Conservation (phyloP, 2,329 filamentous ascomycete species). For the Neopestalotiopsis clavispora region DNA sequence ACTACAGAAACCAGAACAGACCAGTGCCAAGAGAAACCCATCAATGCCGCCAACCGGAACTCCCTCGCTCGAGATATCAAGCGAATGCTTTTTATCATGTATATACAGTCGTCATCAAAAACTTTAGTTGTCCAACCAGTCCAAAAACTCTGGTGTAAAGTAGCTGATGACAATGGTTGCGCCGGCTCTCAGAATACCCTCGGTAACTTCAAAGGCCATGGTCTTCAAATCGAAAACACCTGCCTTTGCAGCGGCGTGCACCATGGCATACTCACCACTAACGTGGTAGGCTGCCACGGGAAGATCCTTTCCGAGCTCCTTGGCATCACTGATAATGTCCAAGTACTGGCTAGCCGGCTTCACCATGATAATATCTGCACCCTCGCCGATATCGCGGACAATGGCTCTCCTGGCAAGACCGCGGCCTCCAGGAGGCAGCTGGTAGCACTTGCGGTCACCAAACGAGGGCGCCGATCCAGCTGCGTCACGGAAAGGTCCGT, state of each 20-base stretch:
- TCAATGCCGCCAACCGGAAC: conserved; percentile 4
- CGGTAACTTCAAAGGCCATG: conserved; percentile 94
- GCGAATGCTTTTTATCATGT: conserved; percentile 7
- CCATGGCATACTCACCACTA: conserved; percentile 97
- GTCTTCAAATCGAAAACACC: conserved; percentile 94
- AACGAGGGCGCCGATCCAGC: conserved; percentile 91
- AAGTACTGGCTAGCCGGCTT: conserved; percentile 96
- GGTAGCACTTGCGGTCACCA: conserved; percentile 95
- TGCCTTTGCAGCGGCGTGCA: conserved; percentile 92
- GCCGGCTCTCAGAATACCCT: conserved; percentile 90
- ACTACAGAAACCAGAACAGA: not conserved
- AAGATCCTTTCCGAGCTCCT: conserved; percentile 89
- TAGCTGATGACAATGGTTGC: conserved; percentile 94
- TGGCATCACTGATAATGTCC: conserved; percentile 97
- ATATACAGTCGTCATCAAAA: not conserved
- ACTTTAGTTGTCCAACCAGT: conserved; percentile 63
- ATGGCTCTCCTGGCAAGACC: conserved; percentile 93
- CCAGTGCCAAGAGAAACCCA: not conserved
- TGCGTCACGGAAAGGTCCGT: conserved; percentile 96
- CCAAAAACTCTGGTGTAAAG: conserved; percentile 82
- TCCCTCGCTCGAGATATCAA: conserved; percentile 7
- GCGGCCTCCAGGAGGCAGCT: conserved; percentile 89
- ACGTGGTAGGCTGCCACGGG: conserved; percentile 97
- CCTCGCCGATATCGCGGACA: conserved; percentile 85
- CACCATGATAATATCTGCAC: conserved; percentile 98